Base-by-base conservation (phyloP, 768 basidiomycete species). In the Pseudohyphozyma bogoriensis region DNA sequence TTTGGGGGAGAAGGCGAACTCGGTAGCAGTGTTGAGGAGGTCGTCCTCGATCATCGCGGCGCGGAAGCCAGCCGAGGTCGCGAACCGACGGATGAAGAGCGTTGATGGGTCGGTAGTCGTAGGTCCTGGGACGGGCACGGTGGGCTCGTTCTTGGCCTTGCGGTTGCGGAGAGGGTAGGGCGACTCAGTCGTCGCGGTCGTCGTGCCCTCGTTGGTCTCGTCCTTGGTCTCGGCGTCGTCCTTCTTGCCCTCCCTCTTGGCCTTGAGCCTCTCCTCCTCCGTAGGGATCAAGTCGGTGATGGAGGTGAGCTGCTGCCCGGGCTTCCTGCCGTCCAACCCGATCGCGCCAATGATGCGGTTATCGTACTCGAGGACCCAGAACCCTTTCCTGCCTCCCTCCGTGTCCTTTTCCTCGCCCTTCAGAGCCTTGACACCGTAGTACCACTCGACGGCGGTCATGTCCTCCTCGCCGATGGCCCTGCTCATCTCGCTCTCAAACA, bases 301-400 rank as follows among this genome's bases (percentile, higher is more conserved):
- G 24, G 65, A 57, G 33, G 62, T 61, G 61, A 66, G 61, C 9
- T 12, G 35, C 33, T 57, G 51, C 2, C 61, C 65, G 2, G 65
- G 56, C 54, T 58, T 63, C 11, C 11, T 42, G 3, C 65, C 61
- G 44, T 63, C 58, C 44, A 63, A 47, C 2, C 47, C 61, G 8
- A 66, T 20, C 20, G 59, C 55, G 31, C 65, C 61, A 26, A 66
- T 52, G 33, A 66, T 56, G 16, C 61, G 58, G 33, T 50, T 31
- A 47, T 66, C 65, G 44, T 57, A 63, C 52, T 66, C 65, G 55
- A 63, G 47, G 3, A 66, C 65, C 61, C 65, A 66, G 49, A 66
- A 58, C 9, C 65, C 65, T 28, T 40, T 46, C 29, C 62, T 47
- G 35, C 62, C 58, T 12, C 32, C 31, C 31, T 40, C 36, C 13